Conservation (phyloP, 2,329 filamentous ascomycete genomes). For the Claviceps maximensis region DNA sequence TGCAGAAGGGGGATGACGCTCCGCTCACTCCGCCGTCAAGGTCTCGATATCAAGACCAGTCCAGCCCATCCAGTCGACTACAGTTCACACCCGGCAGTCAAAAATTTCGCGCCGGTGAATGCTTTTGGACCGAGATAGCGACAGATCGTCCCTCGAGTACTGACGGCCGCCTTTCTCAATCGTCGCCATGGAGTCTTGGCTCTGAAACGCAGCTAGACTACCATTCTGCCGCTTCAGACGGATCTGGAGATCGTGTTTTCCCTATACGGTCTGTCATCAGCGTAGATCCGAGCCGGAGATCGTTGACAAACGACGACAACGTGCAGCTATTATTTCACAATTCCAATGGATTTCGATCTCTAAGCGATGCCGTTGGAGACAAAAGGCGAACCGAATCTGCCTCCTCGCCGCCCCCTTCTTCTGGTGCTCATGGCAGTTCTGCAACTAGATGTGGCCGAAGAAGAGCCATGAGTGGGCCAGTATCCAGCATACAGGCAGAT, state of each 20-base stretch:
- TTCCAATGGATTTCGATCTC: conserved; percentile 16
- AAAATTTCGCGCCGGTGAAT: neutral
- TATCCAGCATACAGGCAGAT: conserved; percentile 33
- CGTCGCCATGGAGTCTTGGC: conserved; percentile 28
- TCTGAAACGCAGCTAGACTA: conserved; percentile 27
- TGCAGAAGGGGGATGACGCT: neutral
- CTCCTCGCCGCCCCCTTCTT: conserved; percentile 12
- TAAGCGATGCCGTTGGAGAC: conserved; percentile 17
- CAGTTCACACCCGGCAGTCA: neutral
- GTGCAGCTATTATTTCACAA: conserved; percentile 21
- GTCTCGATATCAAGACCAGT: neutral
- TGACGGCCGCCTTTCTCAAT: conserved; percentile 10
- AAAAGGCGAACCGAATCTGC: conserved; percentile 15
- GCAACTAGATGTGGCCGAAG: conserved; percentile 15
- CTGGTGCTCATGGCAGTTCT: neutral
- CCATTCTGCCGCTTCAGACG: conserved; percentile 21
- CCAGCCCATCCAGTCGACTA: neutral
- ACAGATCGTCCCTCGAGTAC: conserved; percentile 1
- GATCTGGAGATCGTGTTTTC: conserved; percentile 51
- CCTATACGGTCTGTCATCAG: conserved; percentile 72
- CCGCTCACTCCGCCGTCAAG: neutral
- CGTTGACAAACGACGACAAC: conserved; percentile 28
- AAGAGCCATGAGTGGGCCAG: conserved; percentile 24
- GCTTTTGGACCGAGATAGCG: neutral
- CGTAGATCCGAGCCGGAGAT: conserved; percentile 41